Evolutionary conservation across 1,284 basidiomycete species (phyloP).

Genomic region (Trichosporon faecale): DNA sequence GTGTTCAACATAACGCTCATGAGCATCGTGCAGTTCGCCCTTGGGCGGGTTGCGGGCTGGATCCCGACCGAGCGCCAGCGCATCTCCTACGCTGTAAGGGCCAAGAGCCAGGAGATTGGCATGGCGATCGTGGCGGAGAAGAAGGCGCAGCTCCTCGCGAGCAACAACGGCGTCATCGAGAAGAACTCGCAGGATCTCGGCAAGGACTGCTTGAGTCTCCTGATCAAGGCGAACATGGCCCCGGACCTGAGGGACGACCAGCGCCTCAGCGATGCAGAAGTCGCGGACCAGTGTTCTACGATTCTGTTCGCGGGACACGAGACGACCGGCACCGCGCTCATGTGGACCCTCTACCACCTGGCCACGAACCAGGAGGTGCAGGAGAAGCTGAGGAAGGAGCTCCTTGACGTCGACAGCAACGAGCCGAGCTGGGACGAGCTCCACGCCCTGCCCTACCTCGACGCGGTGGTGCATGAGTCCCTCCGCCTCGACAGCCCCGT

Average conservation of each 20-base stretch:
- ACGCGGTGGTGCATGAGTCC: slow-evolving; percentile 65
- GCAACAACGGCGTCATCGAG: slow-evolving; percentile 38
- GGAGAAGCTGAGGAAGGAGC: slow-evolving; percentile 58
- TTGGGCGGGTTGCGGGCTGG: slow-evolving; percentile 55
- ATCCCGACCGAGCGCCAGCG: slow-evolving; percentile 26
- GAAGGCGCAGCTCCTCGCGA: slow-evolving; percentile 56
- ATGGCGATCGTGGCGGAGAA: not conserved
- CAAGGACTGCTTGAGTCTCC: slow-evolving; percentile 51
- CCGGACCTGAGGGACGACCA: slow-evolving; percentile 58
- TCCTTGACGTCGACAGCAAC: slow-evolving; percentile 52
- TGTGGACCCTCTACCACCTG: slow-evolving; percentile 71
- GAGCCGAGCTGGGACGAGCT: slow-evolving; percentile 38
- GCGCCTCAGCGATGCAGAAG: slow-evolving; percentile 63
- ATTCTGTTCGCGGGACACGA: slow-evolving; percentile 70
- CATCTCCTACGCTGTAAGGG: not conserved
- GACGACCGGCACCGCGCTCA: slow-evolving; percentile 67
- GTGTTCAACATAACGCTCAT: slow-evolving; percentile 32
- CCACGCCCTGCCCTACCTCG: slow-evolving; percentile 58
- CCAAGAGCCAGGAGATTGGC: slow-evolving; percentile 10
- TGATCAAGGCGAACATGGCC: slow-evolving; percentile 64
- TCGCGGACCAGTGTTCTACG: slow-evolving; percentile 70
- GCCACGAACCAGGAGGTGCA: slow-evolving; percentile 60
- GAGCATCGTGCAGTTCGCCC: slow-evolving; percentile 57
- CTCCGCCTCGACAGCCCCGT: slow-evolving; percentile 67
- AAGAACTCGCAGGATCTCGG: slow-evolving; percentile 55